These are phyloP conservation scores for Symbiodinium pilosum DNA, from an alignment of 73 alveolate genomes.

Conservation along the genomic window DNA sequence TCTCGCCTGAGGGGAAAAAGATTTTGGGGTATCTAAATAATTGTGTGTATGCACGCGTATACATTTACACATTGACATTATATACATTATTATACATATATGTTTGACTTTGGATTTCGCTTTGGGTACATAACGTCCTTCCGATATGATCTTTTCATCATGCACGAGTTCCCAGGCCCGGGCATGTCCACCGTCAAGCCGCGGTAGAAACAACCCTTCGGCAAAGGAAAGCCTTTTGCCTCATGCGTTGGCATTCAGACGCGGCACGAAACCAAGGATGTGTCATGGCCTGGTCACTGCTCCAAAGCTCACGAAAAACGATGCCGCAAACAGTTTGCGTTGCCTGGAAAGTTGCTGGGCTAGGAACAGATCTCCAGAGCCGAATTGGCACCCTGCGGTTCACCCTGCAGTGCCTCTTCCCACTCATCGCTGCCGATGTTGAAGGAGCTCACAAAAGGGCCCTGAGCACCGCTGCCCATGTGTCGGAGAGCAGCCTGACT, in stretches of 20 bases:
- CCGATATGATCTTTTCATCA: no score
- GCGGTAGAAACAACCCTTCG: constrained; percentile 78
- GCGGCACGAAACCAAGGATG: background rate
- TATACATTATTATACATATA: no score
- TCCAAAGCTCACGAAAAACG: constrained; percentile 82
- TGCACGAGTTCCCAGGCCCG: background rate
- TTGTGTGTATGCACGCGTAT: no score
- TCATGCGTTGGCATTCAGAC: background rate
- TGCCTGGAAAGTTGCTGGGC: constrained; percentile 9
- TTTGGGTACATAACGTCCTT: no score
- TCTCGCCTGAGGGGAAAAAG: constrained; percentile 88
- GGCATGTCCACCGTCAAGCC: constrained; percentile 75
- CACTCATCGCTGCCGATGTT: constrained; percentile 73
- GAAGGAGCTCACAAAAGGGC: constrained; percentile 90
- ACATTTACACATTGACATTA: no score
- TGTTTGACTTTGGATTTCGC: no score
- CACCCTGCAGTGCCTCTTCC: constrained; percentile 10
- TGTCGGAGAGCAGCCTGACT: constrained; percentile 68
- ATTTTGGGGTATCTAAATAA: no score
- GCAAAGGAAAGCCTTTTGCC: constrained; percentile 82
- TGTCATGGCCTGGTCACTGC: constrained; percentile 81
- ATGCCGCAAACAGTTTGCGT: constrained; percentile 74
- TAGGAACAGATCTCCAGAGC: background rate
- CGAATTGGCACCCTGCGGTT: background rate
- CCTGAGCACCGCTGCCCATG: constrained; percentile 91